Percentiles rank a stretch among this genome's conserved stretches.
These are phyloP conservation scores for Plasmodium coatneyi DNA, from an alignment of 169 alveolate species.

Conservation along the genomic window DNA sequence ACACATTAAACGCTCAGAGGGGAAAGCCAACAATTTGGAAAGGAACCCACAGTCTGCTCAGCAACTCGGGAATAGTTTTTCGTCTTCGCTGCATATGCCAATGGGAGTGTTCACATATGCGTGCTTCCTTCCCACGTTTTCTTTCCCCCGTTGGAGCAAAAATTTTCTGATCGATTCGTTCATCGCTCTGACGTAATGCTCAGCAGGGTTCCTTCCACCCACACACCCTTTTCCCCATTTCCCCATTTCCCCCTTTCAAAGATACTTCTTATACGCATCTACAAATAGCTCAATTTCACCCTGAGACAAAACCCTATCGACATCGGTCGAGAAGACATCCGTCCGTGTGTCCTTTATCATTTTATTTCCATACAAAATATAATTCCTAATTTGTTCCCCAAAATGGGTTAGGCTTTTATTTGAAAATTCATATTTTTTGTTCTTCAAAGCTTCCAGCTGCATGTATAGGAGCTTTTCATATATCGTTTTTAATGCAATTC, in stretches of 20 bases:
- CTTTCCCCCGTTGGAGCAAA: neutral
- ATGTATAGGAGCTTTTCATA: conserved; percentile 77
- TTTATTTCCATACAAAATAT: conserved; percentile 69
- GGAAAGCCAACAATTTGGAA: neutral
- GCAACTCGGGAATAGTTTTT: neutral
- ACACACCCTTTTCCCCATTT: too few relatives aligned
- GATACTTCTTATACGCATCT: conserved; percentile 40
- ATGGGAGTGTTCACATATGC: neutral
- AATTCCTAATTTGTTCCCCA: conserved; percentile 72
- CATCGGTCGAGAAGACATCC: conserved; percentile 38
- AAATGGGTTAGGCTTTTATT: conserved; percentile 66
- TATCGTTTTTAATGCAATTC: conserved; percentile 81
- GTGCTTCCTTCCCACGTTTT: neutral
- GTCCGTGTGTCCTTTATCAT: conserved; percentile 69
- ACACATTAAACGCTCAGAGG: neutral
- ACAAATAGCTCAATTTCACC: conserved; percentile 68
- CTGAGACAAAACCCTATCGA: conserved; percentile 51
- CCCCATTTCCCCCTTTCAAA: conserved; percentile 1
- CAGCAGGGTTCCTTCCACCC: neutral
- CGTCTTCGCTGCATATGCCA: neutral
- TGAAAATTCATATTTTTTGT: conserved; percentile 45
- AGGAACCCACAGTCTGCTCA: neutral
- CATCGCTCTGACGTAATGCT: neutral
- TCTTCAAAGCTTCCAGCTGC: conserved; percentile 59
- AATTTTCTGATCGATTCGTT: neutral